Evolutionary conservation across 768 basidiomycete species (phyloP).

Genomic region (Krasilnikovozyma curviuscula): DNA sequence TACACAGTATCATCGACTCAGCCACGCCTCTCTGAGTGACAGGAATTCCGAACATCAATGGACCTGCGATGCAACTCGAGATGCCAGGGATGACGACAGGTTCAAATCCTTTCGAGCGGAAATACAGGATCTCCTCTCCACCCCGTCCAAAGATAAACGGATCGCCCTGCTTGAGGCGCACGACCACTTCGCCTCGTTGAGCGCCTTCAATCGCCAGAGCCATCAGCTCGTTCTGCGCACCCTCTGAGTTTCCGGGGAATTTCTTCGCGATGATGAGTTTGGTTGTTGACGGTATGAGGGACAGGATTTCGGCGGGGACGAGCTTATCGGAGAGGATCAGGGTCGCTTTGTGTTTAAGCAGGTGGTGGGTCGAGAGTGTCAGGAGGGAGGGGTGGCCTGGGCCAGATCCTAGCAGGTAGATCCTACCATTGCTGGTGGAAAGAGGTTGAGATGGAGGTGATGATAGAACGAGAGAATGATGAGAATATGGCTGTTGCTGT

Average conservation of each 20-base stretch:
- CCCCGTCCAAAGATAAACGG: constrained; percentile 85
- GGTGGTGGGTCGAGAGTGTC: constrained; percentile 63
- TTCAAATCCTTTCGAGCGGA: constrained; percentile 67
- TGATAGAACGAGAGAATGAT: constrained; percentile 6
- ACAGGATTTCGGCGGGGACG: constrained; percentile 71
- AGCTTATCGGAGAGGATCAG: constrained; percentile 91
- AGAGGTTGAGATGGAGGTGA: constrained; percentile 7
- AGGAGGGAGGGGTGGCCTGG: constrained; percentile 87
- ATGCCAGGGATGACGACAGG: constrained; percentile 76
- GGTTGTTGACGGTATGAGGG: constrained; percentile 47
- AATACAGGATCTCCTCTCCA: constrained; percentile 85
- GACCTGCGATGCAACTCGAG: constrained; percentile 71
- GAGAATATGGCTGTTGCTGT: background rate
- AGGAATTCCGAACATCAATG: constrained; percentile 73
- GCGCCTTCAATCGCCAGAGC: constrained; percentile 71
- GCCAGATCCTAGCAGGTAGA: constrained; percentile 80
- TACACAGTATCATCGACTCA: constrained; percentile 73
- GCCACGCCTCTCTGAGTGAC: constrained; percentile 90
- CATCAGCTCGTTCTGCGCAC: constrained; percentile 89
- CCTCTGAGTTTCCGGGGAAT: constrained; percentile 92
- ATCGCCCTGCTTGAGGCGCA: constrained; percentile 92
- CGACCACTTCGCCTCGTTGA: constrained; percentile 56
- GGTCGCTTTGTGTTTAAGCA: constrained; percentile 62
- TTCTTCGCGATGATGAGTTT: constrained; percentile 81
- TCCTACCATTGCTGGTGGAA: constrained; percentile 36